Evolutionary conservation across 306 rosid species (phyloP), one percentile per base, ranked within the genome.

Genomic region (Glycine latifolia): DNA sequence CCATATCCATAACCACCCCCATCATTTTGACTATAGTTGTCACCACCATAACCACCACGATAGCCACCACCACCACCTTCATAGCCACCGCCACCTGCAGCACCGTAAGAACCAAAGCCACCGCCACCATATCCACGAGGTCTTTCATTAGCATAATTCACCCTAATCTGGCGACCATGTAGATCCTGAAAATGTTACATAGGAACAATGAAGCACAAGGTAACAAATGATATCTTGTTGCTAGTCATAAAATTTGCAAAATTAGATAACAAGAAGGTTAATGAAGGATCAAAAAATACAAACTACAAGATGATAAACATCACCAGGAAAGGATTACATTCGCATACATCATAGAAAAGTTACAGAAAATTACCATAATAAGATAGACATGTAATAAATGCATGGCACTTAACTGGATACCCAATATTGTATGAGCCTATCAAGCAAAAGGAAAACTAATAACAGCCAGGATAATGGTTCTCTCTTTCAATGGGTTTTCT

Each of bases 121-220:
- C 88, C 88, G 0, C 91, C 89, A 0, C 91, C 89, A 47, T 5
- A 79, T 13, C 83, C 83, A 26, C 87, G 97, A 60, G 89, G 59
- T 87, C 89, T 96, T 0, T 96, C 97, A 72, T 79, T 93, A 15
- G 99, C 98, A 84, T 88, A 96, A 55, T 91, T 91, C 76, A 96
- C 97, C 87, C 88, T 91, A 26, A 96, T 82, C 1, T 31, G 81
- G 52, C 97, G 99, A 67, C 98, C 97, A 76, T 96, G 93, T 78
- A 96, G 97, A 0, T 96, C 99, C 99, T 96, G 81, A 65, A 69
- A 88, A 68, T 12, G 37, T 47, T 20, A 26, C 61, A 58, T 3
- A n/a, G 10, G 50, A 55, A 60, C 20, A 44, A 20, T 20, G 16
- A 63, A 55, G 67, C 41, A 79, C 17, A 11, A 8, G 71, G 62